These are phyloP conservation scores for Yamadazyma philogaea DNA, from an alignment of 805 yeast genomes.

Conservation along the genomic window DNA sequence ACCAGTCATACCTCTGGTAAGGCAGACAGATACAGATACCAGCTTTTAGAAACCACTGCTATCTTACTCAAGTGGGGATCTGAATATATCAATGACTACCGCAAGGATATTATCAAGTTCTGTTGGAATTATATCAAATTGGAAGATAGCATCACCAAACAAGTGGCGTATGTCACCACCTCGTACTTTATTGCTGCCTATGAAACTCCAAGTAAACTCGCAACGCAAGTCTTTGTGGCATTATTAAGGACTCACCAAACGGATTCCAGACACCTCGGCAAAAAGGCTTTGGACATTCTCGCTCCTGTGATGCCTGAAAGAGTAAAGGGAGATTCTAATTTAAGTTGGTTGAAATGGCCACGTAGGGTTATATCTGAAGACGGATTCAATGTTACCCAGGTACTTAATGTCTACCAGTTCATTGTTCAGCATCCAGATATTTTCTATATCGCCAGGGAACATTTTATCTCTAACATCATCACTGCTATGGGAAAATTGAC, in stretches of 20 bases:
- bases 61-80: slow-evolving; percentile 70
- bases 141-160: slow-evolving; percentile 86
- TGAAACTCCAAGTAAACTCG: slow-evolving; percentile 85
- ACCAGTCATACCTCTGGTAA: slow-evolving; percentile 60
- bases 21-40: slow-evolving; percentile 71
- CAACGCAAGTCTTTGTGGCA: slow-evolving; percentile 90
- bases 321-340: slow-evolving; percentile 53
- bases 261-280: slow-evolving; percentile 79
- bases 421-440: slow-evolving; percentile 81
- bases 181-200: slow-evolving; percentile 81
- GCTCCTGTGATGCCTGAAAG: slow-evolving; percentile 83
- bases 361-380: slow-evolving; percentile 89
- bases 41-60: slow-evolving; percentile 77
- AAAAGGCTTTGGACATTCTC: slow-evolving; percentile 80
- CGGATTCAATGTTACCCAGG: slow-evolving; percentile 82
- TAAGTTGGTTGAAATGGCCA: slow-evolving; percentile 90
- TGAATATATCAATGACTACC: slow-evolving; percentile 50
- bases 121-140: slow-evolving; percentile 90
- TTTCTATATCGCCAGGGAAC: slow-evolving; percentile 83
- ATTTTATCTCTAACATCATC: slow-evolving; percentile 83
- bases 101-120: slow-evolving; percentile 86
- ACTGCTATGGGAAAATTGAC: slow-evolving; percentile 91
- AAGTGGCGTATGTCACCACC: slow-evolving; percentile 87
- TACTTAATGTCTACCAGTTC: slow-evolving; percentile 82
- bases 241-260: slow-evolving; percentile 77